Percentiles rank a stretch among this genome's conserved stretches.
Conservation (phyloP, 768 basidiomycete genomes). For the Suillus paluster region DNA sequence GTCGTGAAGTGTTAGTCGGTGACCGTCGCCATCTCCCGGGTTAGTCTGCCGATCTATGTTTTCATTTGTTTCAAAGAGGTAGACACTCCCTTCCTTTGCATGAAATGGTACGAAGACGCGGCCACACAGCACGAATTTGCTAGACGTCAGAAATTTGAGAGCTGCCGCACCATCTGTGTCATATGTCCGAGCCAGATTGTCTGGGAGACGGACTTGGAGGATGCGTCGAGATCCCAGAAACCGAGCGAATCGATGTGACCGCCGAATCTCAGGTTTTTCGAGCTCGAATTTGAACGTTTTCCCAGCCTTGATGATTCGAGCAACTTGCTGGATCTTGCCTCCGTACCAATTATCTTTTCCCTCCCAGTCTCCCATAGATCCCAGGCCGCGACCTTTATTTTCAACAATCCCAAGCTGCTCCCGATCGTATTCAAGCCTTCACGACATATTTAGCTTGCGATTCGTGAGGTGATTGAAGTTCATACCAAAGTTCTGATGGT, state of each 20-base stretch:
- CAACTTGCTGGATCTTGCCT: conserved; percentile 66
- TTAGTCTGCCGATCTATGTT: conserved; percentile 45
- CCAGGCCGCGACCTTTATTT: conserved; percentile 58
- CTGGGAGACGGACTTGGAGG: conserved; percentile 56
- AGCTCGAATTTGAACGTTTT: conserved; percentile 45
- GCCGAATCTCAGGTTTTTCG: conserved; percentile 58
- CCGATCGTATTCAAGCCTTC: conserved; percentile 58
- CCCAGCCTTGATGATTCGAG: conserved; percentile 37
- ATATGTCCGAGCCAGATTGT: conserved; percentile 36
- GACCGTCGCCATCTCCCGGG: conserved; percentile 49
- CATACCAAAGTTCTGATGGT: conserved; percentile 28
- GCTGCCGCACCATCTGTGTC: conserved; percentile 26
- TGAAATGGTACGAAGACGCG: conserved; percentile 65
- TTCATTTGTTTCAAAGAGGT: conserved; percentile 63
- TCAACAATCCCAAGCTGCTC: conserved; percentile 69
- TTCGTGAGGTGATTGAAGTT: neutral
- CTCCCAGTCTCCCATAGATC: conserved; percentile 59
- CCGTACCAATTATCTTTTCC: conserved; percentile 65
- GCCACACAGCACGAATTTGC: conserved; percentile 66
- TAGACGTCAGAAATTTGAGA: conserved; percentile 40
- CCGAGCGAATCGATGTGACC: conserved; percentile 69
- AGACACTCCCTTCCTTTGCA: conserved; percentile 64
- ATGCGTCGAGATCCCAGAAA: conserved; percentile 67
- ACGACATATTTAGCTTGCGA: neutral
- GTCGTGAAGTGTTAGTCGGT: conserved; percentile 48